Conservation (phyloP, 2,329 filamentous ascomycete species). For the Cucurbitaria berberidis region DNA sequence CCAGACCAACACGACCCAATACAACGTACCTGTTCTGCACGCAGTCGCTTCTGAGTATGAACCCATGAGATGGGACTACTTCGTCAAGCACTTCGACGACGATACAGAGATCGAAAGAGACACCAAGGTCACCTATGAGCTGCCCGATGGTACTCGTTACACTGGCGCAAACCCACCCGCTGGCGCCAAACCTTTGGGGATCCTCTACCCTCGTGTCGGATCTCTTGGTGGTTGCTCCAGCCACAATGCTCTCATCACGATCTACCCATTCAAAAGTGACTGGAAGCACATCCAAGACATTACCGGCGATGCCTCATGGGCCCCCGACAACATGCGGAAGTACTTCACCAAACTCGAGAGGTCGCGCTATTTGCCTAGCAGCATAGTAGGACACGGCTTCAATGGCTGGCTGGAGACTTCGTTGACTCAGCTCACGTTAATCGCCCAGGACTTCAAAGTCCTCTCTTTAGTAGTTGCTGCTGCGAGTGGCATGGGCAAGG, state of each 20-base stretch:
- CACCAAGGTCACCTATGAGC: conserved; percentile 59
- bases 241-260: conserved; percentile 65
- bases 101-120: conserved; percentile 56
- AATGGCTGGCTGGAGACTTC: conserved; percentile 63
- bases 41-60: conserved; percentile 61
- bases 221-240: conserved; percentile 63
- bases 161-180: conserved; percentile 60
- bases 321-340: conserved; percentile 65
- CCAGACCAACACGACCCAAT: conserved; percentile 53
- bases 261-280: conserved; percentile 64
- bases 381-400: conserved; percentile 60
- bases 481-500: conserved; percentile 56
- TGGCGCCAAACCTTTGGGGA: conserved; percentile 58
- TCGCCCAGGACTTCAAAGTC: conserved; percentile 60
- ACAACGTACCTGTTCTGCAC: conserved; percentile 60
- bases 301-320: conserved; percentile 65
- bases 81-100: conserved; percentile 64
- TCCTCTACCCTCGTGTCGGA: conserved; percentile 62
- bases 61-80: conserved; percentile 66
- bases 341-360: conserved; percentile 62
- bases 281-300: conserved; percentile 63
- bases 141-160: conserved; percentile 49
- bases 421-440: conserved; percentile 56
- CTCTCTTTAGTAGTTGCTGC: conserved; percentile 59
- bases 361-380: conserved; percentile 57